Evolutionary conservation across 306 rosid genomes (phyloP), one percentile per base, ranked within the genome.

Genomic region (Geum urbanum): DNA sequence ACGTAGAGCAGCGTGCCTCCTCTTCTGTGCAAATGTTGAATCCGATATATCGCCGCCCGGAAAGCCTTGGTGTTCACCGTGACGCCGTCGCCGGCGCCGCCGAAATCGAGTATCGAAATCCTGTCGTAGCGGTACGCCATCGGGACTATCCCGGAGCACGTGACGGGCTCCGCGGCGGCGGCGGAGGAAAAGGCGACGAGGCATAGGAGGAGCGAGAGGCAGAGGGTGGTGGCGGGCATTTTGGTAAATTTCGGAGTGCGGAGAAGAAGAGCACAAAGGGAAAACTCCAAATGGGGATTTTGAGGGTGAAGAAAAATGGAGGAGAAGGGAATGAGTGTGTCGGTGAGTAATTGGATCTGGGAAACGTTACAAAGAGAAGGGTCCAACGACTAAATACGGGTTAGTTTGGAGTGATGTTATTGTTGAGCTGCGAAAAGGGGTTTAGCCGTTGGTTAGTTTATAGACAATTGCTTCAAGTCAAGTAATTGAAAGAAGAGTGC

Each of bases 61-160:
- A 92, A 92, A 1, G 98, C 95, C 71, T 78, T 86, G 18, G 95
- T 89, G 76, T 89, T 92, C 79, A 85, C 35, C 44, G 95, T 87
- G 53, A 32, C 60, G 14, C 98, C 98, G 74, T 92, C 96, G 1
- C 96, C 96, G 41, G 89, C 86, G 1, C 84, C 98, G 5, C 96
- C 96, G 13, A 80, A 92, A 37, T 87, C 95, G 1, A 81, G 27
- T 6, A 92, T 77, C 63, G 92, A 92, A 32, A 92, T 78, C 80
- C 68, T 89, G 35, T 92, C 92, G 72, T 54, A 18, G 16, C 98
- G 89, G 49, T 81, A 51, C 41, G 49, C 74, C 67, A 75, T 47
- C 9, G 91, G 90, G 8, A 89, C 96, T n/a, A 84, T 87, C 6
- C 79, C 76, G 15, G 98, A 87, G 74, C 98, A 92, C 6, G 98